Evolutionary conservation across 495 filamentous ascomycete genomes (phyloP).

Genomic region (Lophiotrema nucula): DNA sequence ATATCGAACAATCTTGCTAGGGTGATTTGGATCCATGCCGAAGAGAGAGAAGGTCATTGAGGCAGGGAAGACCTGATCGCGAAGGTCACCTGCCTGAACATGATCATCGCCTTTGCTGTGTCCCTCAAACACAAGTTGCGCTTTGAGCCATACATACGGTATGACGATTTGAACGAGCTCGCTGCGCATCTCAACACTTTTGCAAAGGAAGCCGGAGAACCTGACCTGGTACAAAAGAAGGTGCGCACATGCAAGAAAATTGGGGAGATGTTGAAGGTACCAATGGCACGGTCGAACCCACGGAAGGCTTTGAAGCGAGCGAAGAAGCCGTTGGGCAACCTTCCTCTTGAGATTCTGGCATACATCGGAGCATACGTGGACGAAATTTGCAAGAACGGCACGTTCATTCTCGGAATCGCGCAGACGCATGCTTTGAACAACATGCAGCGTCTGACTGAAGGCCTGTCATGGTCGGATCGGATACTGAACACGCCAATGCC

Average conservation of each 20-base stretch:
- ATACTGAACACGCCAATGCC: conserved; percentile 80
- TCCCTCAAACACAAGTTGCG: conserved; percentile 79
- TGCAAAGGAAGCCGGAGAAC: conserved; percentile 62
- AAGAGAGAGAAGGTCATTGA: conserved; percentile 58
- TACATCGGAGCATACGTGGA: conserved; percentile 7
- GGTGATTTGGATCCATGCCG: conserved; percentile 71
- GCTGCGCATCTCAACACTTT: conserved; percentile 64
- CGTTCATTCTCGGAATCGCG: conserved; percentile 46
- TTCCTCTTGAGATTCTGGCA: conserved; percentile 10
- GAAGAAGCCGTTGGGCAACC: conserved; percentile 4
- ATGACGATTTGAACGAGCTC: conserved; percentile 59
- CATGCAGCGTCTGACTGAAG: conserved; percentile 63
- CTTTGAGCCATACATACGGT: conserved; percentile 77
- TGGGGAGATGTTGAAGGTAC: not conserved
- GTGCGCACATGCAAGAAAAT: conserved; percentile 26
- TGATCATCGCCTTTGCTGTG: conserved; percentile 74
- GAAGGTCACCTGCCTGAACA: conserved; percentile 75
- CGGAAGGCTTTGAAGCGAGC: conserved; percentile 4
- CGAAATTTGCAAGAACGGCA: conserved; percentile 45
- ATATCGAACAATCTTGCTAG: conserved; percentile 70
- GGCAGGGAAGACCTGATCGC: conserved; percentile 67
- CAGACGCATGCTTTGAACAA: conserved; percentile 22
- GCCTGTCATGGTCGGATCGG: conserved; percentile 68
- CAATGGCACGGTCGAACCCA: conserved; percentile 6
- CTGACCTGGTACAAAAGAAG: conserved; percentile 44